A percentile compares a stretch with the other conserved stretches of the same genome.
These are phyloP conservation scores for Kwoniella heveanensis DNA, from an alignment of 768 basidiomycete genomes.

Conservation along the genomic window DNA sequence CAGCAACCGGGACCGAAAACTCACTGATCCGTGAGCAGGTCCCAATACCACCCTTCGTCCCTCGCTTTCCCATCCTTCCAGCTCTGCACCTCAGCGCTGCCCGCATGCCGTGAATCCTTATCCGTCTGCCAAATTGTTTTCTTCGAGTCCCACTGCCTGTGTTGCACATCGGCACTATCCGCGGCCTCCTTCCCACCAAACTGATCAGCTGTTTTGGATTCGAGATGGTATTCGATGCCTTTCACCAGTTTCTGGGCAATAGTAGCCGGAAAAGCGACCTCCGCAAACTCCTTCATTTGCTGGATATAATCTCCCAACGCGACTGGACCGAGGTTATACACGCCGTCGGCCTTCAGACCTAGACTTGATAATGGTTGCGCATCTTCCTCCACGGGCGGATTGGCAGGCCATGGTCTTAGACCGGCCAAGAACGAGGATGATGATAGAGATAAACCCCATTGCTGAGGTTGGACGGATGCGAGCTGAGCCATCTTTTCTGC, in stretches of 20 bases:
- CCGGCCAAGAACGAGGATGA: constrained; percentile 28
- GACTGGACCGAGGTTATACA: constrained; percentile 37
- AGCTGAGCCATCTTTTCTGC: constrained; percentile 19
- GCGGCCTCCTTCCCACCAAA: constrained; percentile 13
- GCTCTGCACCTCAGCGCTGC: constrained; percentile 24
- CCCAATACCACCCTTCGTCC: constrained; percentile 51
- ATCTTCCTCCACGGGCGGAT: constrained; percentile 16
- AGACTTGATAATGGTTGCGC: constrained; percentile 30
- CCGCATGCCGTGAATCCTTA: constrained; percentile 25
- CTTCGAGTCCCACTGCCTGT: constrained; percentile 29
- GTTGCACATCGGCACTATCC: neutral
- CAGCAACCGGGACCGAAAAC: too few relatives aligned
- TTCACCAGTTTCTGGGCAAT: constrained; percentile 14
- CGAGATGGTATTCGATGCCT: neutral
- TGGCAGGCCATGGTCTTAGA: constrained; percentile 32
- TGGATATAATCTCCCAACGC: constrained; percentile 16
- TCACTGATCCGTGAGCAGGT: constrained; percentile 47
- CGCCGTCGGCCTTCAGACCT: constrained; percentile 42
- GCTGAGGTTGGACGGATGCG: constrained; percentile 11
- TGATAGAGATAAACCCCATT: constrained; percentile 37
- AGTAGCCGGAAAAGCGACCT: constrained; percentile 30
- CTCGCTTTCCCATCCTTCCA: constrained; percentile 42
- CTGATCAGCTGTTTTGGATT: neutral
- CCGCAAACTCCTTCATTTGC: constrained; percentile 30
- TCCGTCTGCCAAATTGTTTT: constrained; percentile 54